Evolutionary conservation across 23 red algal genomes (phyloP).

Genomic region (Cyanidioschyzon merolae): DNA sequence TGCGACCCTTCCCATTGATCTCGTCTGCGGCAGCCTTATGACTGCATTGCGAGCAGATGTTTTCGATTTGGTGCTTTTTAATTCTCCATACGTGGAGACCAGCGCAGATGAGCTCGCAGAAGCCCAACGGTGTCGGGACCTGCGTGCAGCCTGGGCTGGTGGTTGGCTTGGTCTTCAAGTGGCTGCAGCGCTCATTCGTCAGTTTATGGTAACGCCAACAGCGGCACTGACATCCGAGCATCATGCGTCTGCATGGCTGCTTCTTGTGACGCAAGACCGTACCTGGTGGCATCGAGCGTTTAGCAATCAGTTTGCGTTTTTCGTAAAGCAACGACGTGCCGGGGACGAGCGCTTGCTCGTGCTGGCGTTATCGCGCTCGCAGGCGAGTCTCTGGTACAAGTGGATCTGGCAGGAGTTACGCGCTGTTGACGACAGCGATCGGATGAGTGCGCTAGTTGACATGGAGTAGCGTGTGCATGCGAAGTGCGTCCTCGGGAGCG

Average conservation of each 20-base stretch:
- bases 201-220: background rate
- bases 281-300: background rate
- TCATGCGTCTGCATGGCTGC: background rate
- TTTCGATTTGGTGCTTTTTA: background rate
- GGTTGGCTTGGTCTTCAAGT: background rate
- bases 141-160: constrained; percentile 1
- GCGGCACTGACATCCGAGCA: background rate
- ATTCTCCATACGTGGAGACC: constrained; percentile 2
- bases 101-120: background rate
- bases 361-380: background rate
- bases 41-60: background rate
- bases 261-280: background rate
- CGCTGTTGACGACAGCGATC: too few species aligned
- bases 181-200: background rate
- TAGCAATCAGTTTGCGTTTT: background rate
- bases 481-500: too few species aligned
- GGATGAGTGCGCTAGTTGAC: too few species aligned
- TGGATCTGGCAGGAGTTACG: background rate
- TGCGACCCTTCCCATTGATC: background rate
- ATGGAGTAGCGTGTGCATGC: too few species aligned
- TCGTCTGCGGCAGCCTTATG: background rate
- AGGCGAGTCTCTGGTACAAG: background rate
- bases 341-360: background rate
- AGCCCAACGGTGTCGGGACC: background rate
- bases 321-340: background rate